These are phyloP conservation scores for Peltaster fructicola DNA, from an alignment of 2,329 filamentous ascomycete genomes.

Conservation along the genomic window DNA sequence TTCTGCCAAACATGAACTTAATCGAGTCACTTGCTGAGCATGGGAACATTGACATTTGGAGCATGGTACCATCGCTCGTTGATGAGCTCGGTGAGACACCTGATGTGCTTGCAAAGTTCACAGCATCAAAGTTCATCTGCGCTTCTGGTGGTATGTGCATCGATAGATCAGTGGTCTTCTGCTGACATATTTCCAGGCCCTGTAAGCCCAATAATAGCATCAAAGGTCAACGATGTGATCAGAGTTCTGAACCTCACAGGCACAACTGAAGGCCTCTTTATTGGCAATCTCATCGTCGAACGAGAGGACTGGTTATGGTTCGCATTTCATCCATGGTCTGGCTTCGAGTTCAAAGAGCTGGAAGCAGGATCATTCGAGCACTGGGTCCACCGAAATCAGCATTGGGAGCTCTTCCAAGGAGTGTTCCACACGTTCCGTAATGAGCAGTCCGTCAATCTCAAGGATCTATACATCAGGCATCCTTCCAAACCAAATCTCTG, in stretches of 20 bases:
- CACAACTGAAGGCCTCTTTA: slow-evolving; percentile 5
- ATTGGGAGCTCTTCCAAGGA: slow-evolving; percentile 3
- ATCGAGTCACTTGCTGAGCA: neutral
- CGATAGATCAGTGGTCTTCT: too few relatives aligned
- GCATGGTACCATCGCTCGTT: slow-evolving; percentile 1
- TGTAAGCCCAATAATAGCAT: too few relatives aligned
- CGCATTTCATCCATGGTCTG: slow-evolving; percentile 4
- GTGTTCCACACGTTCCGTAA: slow-evolving; percentile 1
- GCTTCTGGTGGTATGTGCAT: too few relatives aligned
- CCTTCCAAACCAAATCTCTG: slow-evolving; percentile 12
- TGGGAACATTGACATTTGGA: slow-evolving; percentile 1
- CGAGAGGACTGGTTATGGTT: slow-evolving; percentile 4
- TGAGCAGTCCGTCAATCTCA: slow-evolving; percentile 3
- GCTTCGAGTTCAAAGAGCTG: slow-evolving; percentile 5
- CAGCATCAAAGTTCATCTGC: too few relatives aligned
- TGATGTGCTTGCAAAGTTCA: slow-evolving; percentile 1
- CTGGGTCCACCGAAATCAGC: slow-evolving; percentile 4
- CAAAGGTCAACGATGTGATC: slow-evolving; percentile 4
- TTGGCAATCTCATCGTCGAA: slow-evolving; percentile 3
- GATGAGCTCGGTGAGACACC: slow-evolving; percentile 1
- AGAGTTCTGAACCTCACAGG: slow-evolving; percentile 4
- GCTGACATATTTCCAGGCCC: too few relatives aligned
- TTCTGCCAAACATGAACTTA: slow-evolving; percentile 1
- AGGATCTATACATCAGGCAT: slow-evolving; percentile 15
- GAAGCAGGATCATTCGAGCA: slow-evolving; percentile 3